A percentile compares a stretch with the other conserved stretches of the same genome.
Conservation (phyloP, 2,329 filamentous ascomycete species). For the Fusarium decemcellulare region DNA sequence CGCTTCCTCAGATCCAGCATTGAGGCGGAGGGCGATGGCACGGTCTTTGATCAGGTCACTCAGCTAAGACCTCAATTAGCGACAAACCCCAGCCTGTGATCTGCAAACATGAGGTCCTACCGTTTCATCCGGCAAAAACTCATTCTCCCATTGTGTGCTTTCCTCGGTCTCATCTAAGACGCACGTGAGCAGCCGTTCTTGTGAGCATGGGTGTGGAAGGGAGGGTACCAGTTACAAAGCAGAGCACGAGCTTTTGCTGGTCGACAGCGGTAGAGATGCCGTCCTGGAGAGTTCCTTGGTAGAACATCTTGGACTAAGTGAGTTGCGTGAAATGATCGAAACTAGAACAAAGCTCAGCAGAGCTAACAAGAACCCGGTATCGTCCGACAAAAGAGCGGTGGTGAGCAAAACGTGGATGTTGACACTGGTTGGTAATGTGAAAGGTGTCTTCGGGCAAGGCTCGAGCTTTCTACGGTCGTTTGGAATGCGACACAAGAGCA, state of each 20-base stretch:
- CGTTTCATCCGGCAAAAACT: constrained; percentile 72
- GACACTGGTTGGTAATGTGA: constrained; percentile 20
- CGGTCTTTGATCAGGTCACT: constrained; percentile 69
- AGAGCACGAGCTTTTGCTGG: constrained; percentile 83
- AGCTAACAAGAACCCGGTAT: neutral
- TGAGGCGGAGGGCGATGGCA: constrained; percentile 79
- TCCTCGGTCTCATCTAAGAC: constrained; percentile 66
- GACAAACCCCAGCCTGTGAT: neutral
- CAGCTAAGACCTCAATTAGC: constrained; percentile 59
- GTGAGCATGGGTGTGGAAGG: constrained; percentile 37
- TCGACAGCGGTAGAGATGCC: constrained; percentile 84
- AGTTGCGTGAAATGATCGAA: neutral
- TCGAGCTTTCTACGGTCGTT: constrained; percentile 8
- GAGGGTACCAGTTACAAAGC: constrained; percentile 81
- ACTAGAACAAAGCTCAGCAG: neutral
- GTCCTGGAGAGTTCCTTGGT: constrained; percentile 82
- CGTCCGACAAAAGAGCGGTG: neutral
- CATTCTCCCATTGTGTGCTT: constrained; percentile 80
- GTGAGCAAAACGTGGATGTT: constrained; percentile 14
- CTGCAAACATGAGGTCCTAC: constrained; percentile 56
- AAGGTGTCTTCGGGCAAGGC: constrained; percentile 40
- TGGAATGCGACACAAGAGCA: constrained; percentile 1
- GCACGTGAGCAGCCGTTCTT: constrained; percentile 30
- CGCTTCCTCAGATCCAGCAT: constrained; percentile 83
- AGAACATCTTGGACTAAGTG: constrained; percentile 76